Conservation (phyloP, 106 monocot genomes). For the Dendrobium huoshanense region DNA sequence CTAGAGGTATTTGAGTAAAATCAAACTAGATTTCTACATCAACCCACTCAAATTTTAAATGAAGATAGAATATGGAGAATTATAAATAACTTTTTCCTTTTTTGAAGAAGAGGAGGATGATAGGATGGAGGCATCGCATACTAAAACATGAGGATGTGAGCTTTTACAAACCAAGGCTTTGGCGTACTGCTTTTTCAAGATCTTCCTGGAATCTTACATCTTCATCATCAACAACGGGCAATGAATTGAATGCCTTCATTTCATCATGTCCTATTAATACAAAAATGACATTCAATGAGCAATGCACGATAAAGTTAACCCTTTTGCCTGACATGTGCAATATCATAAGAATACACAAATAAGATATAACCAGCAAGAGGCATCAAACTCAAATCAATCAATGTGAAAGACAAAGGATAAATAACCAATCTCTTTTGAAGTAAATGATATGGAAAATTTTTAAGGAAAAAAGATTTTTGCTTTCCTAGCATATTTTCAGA, state of each 20-base stretch:
- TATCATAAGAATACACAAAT: not conserved
- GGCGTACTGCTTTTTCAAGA: slow-evolving; percentile 43
- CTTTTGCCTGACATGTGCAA: not conserved
- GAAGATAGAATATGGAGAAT: not conserved
- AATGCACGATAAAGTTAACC: slow-evolving; percentile 1
- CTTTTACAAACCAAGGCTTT: slow-evolving; percentile 55
- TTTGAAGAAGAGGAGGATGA: not conserved
- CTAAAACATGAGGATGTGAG: not conserved
- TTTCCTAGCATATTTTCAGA: not conserved
- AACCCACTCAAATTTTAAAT: not conserved
- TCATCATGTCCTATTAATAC: slow-evolving; percentile 26
- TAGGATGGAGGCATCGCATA: not conserved
- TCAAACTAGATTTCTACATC: not conserved
- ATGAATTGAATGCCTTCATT: slow-evolving; percentile 11
- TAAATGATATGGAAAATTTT: not conserved
- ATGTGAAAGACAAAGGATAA: not conserved
- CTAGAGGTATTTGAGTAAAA: not conserved
- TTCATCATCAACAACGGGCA: slow-evolving; percentile 38
- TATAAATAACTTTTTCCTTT: not conserved
- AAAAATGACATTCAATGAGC: not conserved
- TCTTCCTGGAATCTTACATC: slow-evolving; percentile 58
- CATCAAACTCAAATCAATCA: not conserved
- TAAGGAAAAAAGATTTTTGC: not conserved
- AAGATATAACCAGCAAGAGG: not conserved
- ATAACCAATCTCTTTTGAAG: not conserved